Evolutionary conservation across 2,329 filamentous ascomycete species (phyloP), one percentile per base, ranked within the genome.

Genomic region (Dothiorella sarmentorum): DNA sequence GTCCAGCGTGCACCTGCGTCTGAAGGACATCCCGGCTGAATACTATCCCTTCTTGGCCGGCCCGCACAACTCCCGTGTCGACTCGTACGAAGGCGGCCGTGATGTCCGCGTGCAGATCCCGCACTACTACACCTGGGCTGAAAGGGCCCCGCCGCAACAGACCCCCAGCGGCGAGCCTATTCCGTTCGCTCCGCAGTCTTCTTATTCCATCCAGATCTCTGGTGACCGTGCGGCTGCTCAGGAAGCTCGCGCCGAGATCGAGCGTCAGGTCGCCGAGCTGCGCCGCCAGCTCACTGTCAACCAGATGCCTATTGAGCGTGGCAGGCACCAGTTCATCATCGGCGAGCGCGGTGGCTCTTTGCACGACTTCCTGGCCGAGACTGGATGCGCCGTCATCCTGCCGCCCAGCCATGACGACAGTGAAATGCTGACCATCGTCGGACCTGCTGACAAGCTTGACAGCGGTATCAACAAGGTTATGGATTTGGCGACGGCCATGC

Each of bases 11-110:
- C 94, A 85, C 75, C 82, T 91, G 59, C 90, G 89, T 66, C 76
- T 99, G 64, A 90, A 87, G 73, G 86, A 87, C 49, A 88, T 99
- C 61, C 92, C 94, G 7, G 84, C 91, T 24, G 91, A 96, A 71
- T 95, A 94, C 74, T 99, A 94, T 75, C 93, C 93, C 55, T 99
- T 99, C 79, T 87, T 99, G 72, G 88, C 91, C 22, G 91, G 91
- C 49, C 85, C 87, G 9, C 83, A 88, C 71, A 90, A 91, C 70
- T 78, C 82, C 45, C 78, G 85, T 52, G 76, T 90, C 58, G 80
- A 84, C 63, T 82, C 82, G 35, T 80, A 96, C 55, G 88, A 93
- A 73, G 77, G 85, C 61, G 83, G 83, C 62, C 88, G 87, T 62
- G 89, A 90, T 62, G 80, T 96, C 33, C 87, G 89, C 70, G 82